Percentiles rank a stretch among this genome's conserved stretches.
phyloP scores from a whole-genome alignment of 345 rosid genomes.

The Nasturtium officinale region DNA sequence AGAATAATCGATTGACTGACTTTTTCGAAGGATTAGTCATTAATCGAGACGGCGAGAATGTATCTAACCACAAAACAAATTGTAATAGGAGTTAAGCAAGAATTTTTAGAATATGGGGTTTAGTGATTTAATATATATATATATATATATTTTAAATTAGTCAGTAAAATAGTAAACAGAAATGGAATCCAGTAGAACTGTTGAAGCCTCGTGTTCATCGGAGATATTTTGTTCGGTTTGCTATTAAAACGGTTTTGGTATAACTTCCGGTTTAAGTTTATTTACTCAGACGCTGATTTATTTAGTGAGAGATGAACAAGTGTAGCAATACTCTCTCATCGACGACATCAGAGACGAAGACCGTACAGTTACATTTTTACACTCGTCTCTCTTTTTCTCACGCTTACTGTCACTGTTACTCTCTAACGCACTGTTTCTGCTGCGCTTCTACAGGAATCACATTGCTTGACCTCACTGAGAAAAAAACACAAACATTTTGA shows the following conservation, averaged over 20 bases:
- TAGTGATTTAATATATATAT: too few species aligned
- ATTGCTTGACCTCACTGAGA: slow-evolving; percentile 8
- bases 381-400: background rate
- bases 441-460: slow-evolving; percentile 9
- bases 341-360: slow-evolving; percentile 18
- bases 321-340: slow-evolving; percentile 11
- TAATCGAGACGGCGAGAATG: too few species aligned
- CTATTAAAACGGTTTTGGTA: background rate
- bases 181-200: too few species aligned
- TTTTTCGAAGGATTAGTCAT: too few species aligned
- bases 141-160: too few species aligned
- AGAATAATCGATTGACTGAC: too few species aligned
- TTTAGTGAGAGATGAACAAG: background rate
- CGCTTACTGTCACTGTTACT: background rate
- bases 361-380: slow-evolving; percentile 7
- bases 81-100: too few species aligned
- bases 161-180: too few species aligned
- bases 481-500: background rate
- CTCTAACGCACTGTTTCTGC: slow-evolving; percentile 3
- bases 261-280: slow-evolving; percentile 22
- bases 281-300: background rate
- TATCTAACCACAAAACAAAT: too few species aligned
- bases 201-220: too few species aligned
- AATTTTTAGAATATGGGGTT: too few species aligned
- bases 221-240: too few species aligned